Evolutionary conservation across 192 early-diverging fungal species (phyloP).

Genomic region (Funneliformis geosporum): DNA sequence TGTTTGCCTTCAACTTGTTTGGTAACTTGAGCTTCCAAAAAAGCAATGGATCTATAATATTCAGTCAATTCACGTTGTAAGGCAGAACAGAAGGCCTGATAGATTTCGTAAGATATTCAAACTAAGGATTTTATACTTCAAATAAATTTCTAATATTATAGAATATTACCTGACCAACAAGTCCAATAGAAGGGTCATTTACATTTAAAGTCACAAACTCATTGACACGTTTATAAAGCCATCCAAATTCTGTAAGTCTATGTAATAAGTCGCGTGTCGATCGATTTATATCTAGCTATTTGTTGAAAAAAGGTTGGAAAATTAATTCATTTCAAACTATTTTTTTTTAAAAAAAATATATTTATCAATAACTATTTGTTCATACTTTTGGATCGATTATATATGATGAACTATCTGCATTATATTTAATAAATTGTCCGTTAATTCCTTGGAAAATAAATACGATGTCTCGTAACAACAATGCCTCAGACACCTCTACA

Average conservation of each 20-base stretch:
- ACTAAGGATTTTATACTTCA: background rate
- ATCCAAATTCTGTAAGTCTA: constrained; percentile 78
- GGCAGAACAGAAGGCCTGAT: constrained; percentile 78
- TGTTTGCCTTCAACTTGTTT: constrained; percentile 43
- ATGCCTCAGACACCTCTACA: constrained; percentile 54
- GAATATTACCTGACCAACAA: constrained; percentile 56
- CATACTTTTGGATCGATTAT: constrained; percentile 54
- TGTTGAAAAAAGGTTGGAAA: background rate
- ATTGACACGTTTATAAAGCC: constrained; percentile 68
- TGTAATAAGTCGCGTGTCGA: constrained; percentile 67
- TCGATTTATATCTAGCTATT: constrained; percentile 51
- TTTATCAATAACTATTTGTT: background rate
- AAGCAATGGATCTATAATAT: constrained; percentile 86
- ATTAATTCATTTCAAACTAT: background rate
- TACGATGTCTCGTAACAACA: constrained; percentile 80
- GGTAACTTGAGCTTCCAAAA: constrained; percentile 77
- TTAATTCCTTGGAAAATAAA: constrained; percentile 95
- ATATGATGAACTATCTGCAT: constrained; percentile 51
- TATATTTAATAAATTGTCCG: constrained; percentile 78
- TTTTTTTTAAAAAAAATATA: background rate
- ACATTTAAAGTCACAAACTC: constrained; percentile 51
- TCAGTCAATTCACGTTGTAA: constrained; percentile 77
- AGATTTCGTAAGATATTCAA: background rate
- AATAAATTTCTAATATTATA: background rate
- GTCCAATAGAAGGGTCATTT: constrained; percentile 51